Evolutionary conservation across 805 yeast genomes (phyloP).

Genomic region (Wickerhamomyces canadensis): DNA sequence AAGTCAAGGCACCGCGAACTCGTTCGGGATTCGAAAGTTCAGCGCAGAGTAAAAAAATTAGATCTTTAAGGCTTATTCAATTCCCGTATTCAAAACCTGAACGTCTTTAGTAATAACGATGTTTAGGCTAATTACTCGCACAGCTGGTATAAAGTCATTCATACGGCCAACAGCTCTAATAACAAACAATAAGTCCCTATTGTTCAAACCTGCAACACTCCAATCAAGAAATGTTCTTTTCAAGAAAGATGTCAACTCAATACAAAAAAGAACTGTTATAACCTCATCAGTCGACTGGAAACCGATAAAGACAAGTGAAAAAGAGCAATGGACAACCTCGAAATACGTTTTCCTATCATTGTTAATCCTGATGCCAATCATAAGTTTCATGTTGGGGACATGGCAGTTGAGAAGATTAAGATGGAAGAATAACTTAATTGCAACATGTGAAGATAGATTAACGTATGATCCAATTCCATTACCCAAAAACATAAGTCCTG

Average conservation of each 20-base stretch:
- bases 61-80: no score
- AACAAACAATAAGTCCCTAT: no score
- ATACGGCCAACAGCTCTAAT: neutral
- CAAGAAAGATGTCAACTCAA: neutral
- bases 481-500: conserved; percentile 62
- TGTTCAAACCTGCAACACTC: no score
- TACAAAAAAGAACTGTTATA: conserved; percentile 32
- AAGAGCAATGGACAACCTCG: conserved; percentile 26
- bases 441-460: conserved; percentile 76
- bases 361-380: conserved; percentile 71
- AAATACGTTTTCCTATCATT: conserved; percentile 30
- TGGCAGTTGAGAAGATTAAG: conserved; percentile 86
- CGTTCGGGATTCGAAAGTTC: no score
- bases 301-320: conserved; percentile 51
- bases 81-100: no score
- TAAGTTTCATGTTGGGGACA: conserved; percentile 80
- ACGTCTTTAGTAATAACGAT: no score
- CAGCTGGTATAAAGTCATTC: neutral
- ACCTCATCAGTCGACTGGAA: conserved; percentile 83
- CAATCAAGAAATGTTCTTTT: no score
- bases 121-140: neutral
- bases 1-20: no score
- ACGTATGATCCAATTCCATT: conserved; percentile 67
- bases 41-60: no score
- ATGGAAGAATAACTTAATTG: conserved; percentile 85